A percentile compares a stretch with the other conserved stretches of the same genome.
Evolutionary conservation across 805 yeast species (phyloP).

Genomic region (Wickerhamiella dianesei): DNA sequence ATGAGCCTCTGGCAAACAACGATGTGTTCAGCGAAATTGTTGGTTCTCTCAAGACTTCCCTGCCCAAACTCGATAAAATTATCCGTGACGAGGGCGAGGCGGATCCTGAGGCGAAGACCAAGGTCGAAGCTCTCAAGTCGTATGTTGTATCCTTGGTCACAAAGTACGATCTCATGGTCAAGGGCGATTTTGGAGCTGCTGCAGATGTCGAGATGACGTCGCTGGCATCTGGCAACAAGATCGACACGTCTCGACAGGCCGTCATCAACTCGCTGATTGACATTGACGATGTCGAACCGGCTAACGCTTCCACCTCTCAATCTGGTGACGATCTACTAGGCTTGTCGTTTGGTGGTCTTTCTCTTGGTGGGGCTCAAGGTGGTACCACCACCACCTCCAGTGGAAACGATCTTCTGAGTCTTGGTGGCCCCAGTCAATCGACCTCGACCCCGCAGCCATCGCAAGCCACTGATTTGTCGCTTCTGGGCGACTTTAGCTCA

Average conservation of each 20-base stretch:
- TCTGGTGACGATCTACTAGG: slow-evolving; percentile 48
- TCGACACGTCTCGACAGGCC: slow-evolving; percentile 26
- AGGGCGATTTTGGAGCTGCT: slow-evolving; percentile 50
- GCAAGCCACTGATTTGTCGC: slow-evolving; percentile 9
- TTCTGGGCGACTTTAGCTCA: slow-evolving; percentile 4
- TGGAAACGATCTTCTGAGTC: background rate
- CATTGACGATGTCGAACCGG: slow-evolving; percentile 44
- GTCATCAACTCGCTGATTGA: slow-evolving; percentile 51
- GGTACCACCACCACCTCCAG: slow-evolving; percentile 8
- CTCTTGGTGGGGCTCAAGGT: slow-evolving; percentile 33
- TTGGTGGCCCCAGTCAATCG: background rate
- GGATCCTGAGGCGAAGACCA: slow-evolving; percentile 48
- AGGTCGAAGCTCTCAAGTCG: slow-evolving; percentile 59
- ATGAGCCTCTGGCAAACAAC: slow-evolving; percentile 31
- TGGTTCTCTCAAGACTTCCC: slow-evolving; percentile 64
- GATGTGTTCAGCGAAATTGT: slow-evolving; percentile 75
- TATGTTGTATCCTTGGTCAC: slow-evolving; percentile 53
- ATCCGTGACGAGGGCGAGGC: slow-evolving; percentile 60
- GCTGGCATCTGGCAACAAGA: slow-evolving; percentile 16
- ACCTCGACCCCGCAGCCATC: slow-evolving; percentile 9
- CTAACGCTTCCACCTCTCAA: slow-evolving; percentile 17
- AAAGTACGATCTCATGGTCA: slow-evolving; percentile 51
- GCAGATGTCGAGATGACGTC: slow-evolving; percentile 21
- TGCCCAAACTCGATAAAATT: slow-evolving; percentile 74
- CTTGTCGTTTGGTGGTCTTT: slow-evolving; percentile 37